phyloP scores from a whole-genome alignment of 192 early-diverging fungal genomes.

The Backusella luteola region DNA sequence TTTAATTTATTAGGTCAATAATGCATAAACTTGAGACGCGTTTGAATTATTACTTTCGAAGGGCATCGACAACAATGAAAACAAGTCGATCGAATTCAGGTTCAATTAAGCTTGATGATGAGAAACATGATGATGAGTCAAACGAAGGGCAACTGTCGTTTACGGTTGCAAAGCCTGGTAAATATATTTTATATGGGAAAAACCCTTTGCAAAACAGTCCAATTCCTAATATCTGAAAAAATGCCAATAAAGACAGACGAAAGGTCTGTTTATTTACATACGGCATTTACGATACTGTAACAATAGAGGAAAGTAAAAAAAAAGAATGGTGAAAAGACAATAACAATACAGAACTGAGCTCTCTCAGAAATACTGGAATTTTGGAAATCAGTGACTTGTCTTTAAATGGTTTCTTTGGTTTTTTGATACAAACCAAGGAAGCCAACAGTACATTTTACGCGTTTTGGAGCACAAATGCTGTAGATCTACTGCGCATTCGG shows the following conservation, averaged over 20 bases:
- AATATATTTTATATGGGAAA: constrained; percentile 74
- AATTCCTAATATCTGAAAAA: constrained; percentile 60
- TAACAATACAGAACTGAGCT: not conserved
- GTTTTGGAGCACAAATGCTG: not conserved
- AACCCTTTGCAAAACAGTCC: constrained; percentile 69
- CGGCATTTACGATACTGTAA: not conserved
- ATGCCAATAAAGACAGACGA: constrained; percentile 10
- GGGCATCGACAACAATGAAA: constrained; percentile 72
- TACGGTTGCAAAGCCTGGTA: constrained; percentile 57
- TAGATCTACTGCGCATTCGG: not conserved
- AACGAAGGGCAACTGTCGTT: constrained; percentile 32
- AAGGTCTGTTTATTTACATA: not conserved
- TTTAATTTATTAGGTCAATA: not conserved
- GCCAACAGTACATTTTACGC: not conserved
- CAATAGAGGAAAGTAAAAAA: not conserved
- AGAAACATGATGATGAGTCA: not conserved
- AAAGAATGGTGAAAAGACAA: not conserved
- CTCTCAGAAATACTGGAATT: not conserved
- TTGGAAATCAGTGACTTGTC: not conserved
- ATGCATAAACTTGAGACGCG: not conserved
- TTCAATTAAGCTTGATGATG: constrained; percentile 3
- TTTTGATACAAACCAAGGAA: not conserved
- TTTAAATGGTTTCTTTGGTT: not conserved
- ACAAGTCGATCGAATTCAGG: constrained; percentile 58
- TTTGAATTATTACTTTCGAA: constrained; percentile 51